Conservation (phyloP, 345 rosid genomes). For the Lagerstroemia speciosa region DNA sequence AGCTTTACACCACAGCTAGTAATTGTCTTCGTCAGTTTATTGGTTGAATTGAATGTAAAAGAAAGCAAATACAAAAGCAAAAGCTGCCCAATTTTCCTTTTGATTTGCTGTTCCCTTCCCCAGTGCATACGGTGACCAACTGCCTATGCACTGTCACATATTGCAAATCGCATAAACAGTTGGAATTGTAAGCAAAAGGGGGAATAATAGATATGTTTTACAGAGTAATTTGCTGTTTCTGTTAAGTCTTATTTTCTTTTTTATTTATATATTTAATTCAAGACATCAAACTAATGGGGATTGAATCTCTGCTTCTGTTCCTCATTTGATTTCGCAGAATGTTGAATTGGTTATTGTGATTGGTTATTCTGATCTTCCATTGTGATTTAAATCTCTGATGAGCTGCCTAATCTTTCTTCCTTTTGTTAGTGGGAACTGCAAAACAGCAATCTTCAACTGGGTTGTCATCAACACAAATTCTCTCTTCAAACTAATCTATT, state of each 20-base stretch:
- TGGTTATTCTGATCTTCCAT: neutral
- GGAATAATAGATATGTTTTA: neutral
- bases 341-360: neutral
- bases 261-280: neutral
- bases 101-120: neutral
- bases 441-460: neutral
- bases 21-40: constrained; percentile 2
- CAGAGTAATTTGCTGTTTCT: neutral
- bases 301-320: neutral
- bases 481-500: neutral
- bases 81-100: neutral
- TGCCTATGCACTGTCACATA: neutral
- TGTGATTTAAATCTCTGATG: neutral
- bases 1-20: constrained; percentile 4
- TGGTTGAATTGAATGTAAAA: constrained; percentile 21
- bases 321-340: neutral
- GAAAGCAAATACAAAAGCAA: neutral
- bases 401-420: neutral
- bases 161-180: neutral
- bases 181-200: neutral
- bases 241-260: neutral
- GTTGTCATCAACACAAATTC: neutral
- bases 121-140: neutral
- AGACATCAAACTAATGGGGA: neutral
- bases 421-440: neutral